Conservation (phyloP, 1,139 yeast species). For the Sugiyamaella neomexicana region DNA sequence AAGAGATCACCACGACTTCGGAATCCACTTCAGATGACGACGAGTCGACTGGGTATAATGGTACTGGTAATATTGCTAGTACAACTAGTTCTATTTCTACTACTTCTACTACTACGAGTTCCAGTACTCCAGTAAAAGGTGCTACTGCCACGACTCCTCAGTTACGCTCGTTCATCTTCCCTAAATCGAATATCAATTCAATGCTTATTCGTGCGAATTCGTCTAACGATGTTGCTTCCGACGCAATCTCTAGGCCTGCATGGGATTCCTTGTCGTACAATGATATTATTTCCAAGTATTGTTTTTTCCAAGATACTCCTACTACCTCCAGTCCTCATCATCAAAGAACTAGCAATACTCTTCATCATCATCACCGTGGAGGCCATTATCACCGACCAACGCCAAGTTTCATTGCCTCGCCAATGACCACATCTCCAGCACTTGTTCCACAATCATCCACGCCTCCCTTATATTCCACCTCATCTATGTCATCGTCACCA, state of each 20-base stretch:
- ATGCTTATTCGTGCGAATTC: constrained; percentile 4
- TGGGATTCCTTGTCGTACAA: constrained; percentile 65
- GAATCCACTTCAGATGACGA: constrained; percentile 24
- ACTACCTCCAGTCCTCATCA: not conserved
- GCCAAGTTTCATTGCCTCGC: constrained; percentile 11
- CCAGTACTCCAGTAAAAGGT: too few species aligned
- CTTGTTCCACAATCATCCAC: constrained; percentile 17
- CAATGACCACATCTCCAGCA: constrained; percentile 20
- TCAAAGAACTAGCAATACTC: not conserved
- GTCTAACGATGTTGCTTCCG: constrained; percentile 11
- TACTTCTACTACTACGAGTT: too few species aligned
- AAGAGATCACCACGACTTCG: constrained; percentile 18
- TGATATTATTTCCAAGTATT: constrained; percentile 68
- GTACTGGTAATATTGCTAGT: too few species aligned
- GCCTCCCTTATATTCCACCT: constrained; percentile 10
- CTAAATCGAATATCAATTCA: constrained; percentile 14
- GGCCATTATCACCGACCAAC: constrained; percentile 6
- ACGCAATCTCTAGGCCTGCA: constrained; percentile 29
- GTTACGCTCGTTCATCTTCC: constrained; percentile 18
- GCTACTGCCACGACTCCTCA: constrained; percentile 14
- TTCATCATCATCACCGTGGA: not conserved
- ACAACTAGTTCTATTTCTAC: too few species aligned
- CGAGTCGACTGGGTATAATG: not conserved
- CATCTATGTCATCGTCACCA: constrained; percentile 12
- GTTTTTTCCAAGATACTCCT: constrained; percentile 52